A percentile compares a stretch with the other conserved stretches of the same genome.
These are phyloP conservation scores for Epichloe elymi DNA, from an alignment of 2,329 filamentous ascomycete species.

Conservation along the genomic window DNA sequence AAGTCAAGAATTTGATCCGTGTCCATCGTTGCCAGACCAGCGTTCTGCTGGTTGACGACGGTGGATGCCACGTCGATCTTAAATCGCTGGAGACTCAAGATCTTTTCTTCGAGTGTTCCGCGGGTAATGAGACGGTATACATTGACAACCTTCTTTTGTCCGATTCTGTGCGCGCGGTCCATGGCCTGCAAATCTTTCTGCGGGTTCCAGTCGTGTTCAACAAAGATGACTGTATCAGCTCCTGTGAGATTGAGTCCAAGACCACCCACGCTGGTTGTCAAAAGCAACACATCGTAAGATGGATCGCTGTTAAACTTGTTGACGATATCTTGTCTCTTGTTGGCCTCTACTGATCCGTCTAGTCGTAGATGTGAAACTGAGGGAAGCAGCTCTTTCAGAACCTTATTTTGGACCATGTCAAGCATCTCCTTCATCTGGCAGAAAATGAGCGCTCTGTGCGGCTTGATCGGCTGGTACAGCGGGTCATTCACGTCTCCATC, in stretches of 20 bases:
- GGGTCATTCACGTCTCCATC: conserved; percentile 46
- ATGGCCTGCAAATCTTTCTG: conserved; percentile 98
- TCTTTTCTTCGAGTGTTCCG: conserved; percentile 96
- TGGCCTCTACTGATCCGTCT: conserved; percentile 85
- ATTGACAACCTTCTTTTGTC: conserved; percentile 99
- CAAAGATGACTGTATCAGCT: conserved; percentile 97
- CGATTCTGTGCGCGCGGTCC: conserved; percentile 95
- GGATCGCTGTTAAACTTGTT: conserved; percentile 98
- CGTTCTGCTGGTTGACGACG: conserved; percentile 98
- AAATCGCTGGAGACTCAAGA: conserved; percentile 93
- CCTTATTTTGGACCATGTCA: conserved; percentile 93
- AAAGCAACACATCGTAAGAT: conserved; percentile 82
- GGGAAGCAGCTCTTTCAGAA: conserved; percentile 81
- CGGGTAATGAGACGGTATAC: conserved; percentile 94
- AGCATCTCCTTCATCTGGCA: conserved; percentile 99
- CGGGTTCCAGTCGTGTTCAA: conserved; percentile 99
- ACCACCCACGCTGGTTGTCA: conserved; percentile 92
- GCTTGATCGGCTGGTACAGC: conserved; percentile 73
- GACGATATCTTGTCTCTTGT: conserved; percentile 90
- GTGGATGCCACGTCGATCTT: conserved; percentile 98
- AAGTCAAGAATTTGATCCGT: conserved; percentile 96
- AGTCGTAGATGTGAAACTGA: conserved; percentile 88
- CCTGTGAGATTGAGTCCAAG: conserved; percentile 90
- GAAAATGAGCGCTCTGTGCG: conserved; percentile 90
- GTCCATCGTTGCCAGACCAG: conserved; percentile 88